Base-by-base conservation (phyloP, 805 yeast genomes). In the Monosporozyma yasuniensis region DNA sequence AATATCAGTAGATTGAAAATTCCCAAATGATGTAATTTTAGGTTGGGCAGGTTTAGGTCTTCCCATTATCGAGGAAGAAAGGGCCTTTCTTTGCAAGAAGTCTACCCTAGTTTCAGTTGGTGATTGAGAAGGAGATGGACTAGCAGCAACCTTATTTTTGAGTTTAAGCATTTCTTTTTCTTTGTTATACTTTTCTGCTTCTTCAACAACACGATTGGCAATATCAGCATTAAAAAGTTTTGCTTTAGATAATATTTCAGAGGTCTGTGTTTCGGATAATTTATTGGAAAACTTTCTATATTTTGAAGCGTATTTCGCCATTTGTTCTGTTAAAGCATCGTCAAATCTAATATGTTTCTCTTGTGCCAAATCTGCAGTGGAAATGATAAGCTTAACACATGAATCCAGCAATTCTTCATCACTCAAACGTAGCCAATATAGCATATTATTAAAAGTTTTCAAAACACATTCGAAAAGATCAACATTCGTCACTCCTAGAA, bases 391-490 rank as follows among this genome's bases (percentile, higher is more conserved):
- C 22, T 75, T 74, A 5, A 87, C 90, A 71, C 96, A 87, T 1
- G 87, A 77, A 23, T 67, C 71, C 19, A 67, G 52, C 44, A 91
- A 70, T 2, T 88, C 84, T 6, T 78, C 72, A 65, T 90, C 97
- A 52, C 91, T 87, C 44, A 91, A 71, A 52, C 93, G 74, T 27
- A 91, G 72, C 95, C 97, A 86, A 38, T 80, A 82, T 32, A 87
- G 73, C 72, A 87, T 81, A 48, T 80, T 72, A 12, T 74, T 74
- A 52, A 90, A 78, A 0, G 93, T 79, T n/a, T 71, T 68, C 61
- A 85, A 72, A 32, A 85, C 74, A 23, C 74, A 74, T 9, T 69
- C 63, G 50, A 84, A 75, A n/a, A 84, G 61, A 18, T 66, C 64
- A 4, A 56, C 57, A 30, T 57, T 55, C 6, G 66, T 65, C 0